A percentile compares a stretch with the other conserved stretches of the same genome.
Conservation (phyloP, 2,329 filamentous ascomycete genomes). For the Moelleriella libera region DNA sequence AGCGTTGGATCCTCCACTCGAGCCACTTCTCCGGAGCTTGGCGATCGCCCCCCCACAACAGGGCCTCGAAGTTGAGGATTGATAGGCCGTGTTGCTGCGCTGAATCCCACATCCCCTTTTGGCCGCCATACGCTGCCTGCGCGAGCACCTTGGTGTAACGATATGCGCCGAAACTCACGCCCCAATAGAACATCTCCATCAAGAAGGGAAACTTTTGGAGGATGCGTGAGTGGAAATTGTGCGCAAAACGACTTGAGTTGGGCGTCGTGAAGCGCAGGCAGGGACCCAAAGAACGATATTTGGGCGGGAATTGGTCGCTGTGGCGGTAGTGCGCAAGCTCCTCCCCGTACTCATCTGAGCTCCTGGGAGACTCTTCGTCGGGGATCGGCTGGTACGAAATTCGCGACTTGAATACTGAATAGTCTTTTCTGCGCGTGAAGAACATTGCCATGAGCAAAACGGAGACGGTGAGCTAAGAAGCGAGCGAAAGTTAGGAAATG, state of each 20-base stretch:
- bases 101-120: slow-evolving; percentile 23
- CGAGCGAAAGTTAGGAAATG: neutral
- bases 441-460: slow-evolving; percentile 23
- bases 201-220: slow-evolving; percentile 57
- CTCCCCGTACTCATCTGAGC: slow-evolving; percentile 9
- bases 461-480: slow-evolving; percentile 18
- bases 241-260: slow-evolving; percentile 45
- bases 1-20: slow-evolving; percentile 34
- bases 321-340: slow-evolving; percentile 3
- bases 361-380: slow-evolving; percentile 11
- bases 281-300: slow-evolving; percentile 5
- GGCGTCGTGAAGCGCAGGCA: slow-evolving; percentile 33
- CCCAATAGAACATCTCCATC: slow-evolving; percentile 66
- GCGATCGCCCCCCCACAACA: slow-evolving; percentile 4
- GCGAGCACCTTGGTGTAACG: slow-evolving; percentile 6
- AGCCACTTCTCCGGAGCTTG: slow-evolving; percentile 5
- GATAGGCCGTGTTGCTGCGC: slow-evolving; percentile 3
- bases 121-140: slow-evolving; percentile 5
- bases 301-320: slow-evolving; percentile 5
- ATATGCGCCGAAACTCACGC: slow-evolving; percentile 4
- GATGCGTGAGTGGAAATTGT: slow-evolving; percentile 47
- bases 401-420: slow-evolving; percentile 14
- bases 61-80: slow-evolving; percentile 4
- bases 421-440: slow-evolving; percentile 20
- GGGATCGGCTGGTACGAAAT: slow-evolving; percentile 10